Evolutionary conservation across 2,329 filamentous ascomycete species (phyloP), one percentile per base, ranked within the genome.

Genomic region (Fusarium denticulatum): DNA sequence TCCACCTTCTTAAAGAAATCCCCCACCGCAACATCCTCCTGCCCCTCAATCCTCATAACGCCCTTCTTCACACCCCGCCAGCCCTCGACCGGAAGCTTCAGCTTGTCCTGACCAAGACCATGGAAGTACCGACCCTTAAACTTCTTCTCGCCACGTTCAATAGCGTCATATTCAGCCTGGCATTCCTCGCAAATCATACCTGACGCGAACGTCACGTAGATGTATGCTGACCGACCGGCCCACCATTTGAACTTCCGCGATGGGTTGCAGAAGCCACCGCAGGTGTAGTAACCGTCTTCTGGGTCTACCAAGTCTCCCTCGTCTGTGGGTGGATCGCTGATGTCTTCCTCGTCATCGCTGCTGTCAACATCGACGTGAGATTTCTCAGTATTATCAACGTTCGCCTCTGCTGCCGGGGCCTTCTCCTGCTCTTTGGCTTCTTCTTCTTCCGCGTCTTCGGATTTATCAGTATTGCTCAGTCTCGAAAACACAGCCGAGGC

Each of bases 61-160:
- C 65, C 67, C 37, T 64, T 28, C n/a, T 40, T 69, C 4, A 69
- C 16, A 1, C 53, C 37, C 0, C 14, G 43, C 67, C 67, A 70
- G 0, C 65, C 67, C 10, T 70, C 67, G 1, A 70, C 10, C 3
- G 67, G 67, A 20, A 70, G 39, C 11, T 69, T 69, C 3, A 70
- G 4, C 2, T 28, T 36, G 15, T 64, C 53, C 0, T 70, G 65
- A 1, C 42, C 39, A 3, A 64, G 22, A 0, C 60, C 43, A 6
- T 49, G 32, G 0, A 69, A 50, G 37, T 18, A 45, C 7, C n/a
- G 2, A 3, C 67, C 66, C 3, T 42, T 32, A 1, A 69, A 30
- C 22, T 22, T 24, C 36, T 28, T 47, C 11, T 59, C 47, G 0
- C 37, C 58, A 2, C 55, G 36, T 2, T 26, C 7, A 2, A 49